phyloP scores from a whole-genome alignment of 75 land plant genomes.

The Sequoia sempervirens region DNA sequence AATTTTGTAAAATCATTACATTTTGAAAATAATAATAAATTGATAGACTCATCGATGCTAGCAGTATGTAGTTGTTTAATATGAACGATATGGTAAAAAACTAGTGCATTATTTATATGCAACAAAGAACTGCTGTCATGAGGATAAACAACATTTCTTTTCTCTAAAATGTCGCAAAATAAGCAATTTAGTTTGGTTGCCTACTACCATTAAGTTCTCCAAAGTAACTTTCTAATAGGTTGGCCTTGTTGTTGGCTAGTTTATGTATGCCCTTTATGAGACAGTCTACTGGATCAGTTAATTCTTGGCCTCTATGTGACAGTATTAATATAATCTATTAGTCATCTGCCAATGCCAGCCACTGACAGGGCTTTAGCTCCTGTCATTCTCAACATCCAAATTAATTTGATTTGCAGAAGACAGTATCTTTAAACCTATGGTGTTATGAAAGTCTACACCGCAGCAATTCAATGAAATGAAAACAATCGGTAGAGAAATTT shows the following conservation, averaged over 20 bases:
- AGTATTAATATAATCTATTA: not conserved
- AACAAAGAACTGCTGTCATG: not conserved
- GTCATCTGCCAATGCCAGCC: not conserved
- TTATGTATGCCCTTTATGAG: not conserved
- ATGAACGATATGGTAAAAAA: not conserved
- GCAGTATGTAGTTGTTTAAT: not conserved
- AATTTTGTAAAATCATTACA: not conserved
- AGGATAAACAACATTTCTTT: not conserved
- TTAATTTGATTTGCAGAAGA: not conserved
- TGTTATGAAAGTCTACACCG: not conserved
- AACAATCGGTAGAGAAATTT: not conserved
- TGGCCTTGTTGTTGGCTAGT: not conserved
- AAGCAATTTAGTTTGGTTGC: not conserved
- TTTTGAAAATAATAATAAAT: not conserved
- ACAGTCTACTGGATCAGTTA: not conserved
- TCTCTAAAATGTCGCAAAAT: not conserved
- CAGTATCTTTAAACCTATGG: not conserved
- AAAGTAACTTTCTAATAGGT: not conserved
- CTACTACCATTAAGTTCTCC: not conserved
- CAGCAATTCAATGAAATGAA: not conserved
- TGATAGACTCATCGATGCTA: not conserved
- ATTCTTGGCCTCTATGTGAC: not conserved
- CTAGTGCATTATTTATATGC: not conserved
- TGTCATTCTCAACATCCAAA: not conserved
- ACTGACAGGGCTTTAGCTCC: not conserved